Percentiles rank a stretch among this genome's conserved stretches.
These are phyloP conservation scores for Fusarium papillatum DNA, from an alignment of 2,329 filamentous ascomycete species.

Conservation along the genomic window DNA sequence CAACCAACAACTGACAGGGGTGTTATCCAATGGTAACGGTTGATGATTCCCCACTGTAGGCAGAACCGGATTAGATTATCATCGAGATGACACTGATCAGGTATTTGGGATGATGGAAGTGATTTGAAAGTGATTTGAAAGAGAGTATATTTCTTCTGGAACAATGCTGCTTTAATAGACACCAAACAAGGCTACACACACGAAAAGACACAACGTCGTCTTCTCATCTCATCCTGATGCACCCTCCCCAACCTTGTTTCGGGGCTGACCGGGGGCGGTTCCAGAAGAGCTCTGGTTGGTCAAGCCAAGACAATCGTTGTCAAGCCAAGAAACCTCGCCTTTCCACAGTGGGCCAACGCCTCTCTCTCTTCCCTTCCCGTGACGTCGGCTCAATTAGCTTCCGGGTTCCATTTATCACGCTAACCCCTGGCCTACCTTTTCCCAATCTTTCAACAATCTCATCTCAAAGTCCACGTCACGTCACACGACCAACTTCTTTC, in stretches of 20 bases:
- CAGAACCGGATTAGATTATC: background rate
- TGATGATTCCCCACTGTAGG: background rate
- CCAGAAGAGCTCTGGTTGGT: background rate
- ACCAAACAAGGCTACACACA: background rate
- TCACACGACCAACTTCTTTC: background rate
- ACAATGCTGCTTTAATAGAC: background rate
- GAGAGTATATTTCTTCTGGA: background rate
- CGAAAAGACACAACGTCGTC: background rate
- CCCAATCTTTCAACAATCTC: background rate
- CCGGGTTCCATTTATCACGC: background rate
- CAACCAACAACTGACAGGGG: background rate
- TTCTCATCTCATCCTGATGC: background rate
- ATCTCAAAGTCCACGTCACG: background rate
- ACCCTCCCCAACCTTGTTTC: background rate
- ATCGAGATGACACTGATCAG: background rate
- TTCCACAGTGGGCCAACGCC: background rate
- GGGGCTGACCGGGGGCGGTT: background rate
- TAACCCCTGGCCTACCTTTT: background rate
- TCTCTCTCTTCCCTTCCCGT: background rate
- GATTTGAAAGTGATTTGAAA: background rate
- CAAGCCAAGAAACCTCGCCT: background rate
- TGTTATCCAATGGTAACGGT: background rate
- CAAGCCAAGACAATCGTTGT: background rate
- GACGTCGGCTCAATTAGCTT: background rate
- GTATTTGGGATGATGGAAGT: background rate